Percentiles rank a stretch among this genome's conserved stretches.
These are phyloP conservation scores for Raffaelea ambrosiae DNA, from an alignment of 2,329 filamentous ascomycete genomes.

Conservation along the genomic window DNA sequence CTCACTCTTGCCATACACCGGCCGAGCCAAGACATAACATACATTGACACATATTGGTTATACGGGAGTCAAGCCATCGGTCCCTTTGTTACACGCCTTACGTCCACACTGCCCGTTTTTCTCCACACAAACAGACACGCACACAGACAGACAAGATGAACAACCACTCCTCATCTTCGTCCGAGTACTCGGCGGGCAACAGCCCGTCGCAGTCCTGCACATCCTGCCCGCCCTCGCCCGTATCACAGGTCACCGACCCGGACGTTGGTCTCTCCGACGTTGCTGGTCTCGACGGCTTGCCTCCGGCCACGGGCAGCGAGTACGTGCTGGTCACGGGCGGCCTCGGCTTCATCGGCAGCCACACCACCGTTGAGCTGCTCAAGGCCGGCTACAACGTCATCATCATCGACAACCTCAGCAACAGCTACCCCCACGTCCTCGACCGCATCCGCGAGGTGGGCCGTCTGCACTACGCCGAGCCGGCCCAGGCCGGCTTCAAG, in stretches of 20 bases:
- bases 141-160: neutral
- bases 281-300: neutral
- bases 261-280: neutral
- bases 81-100: too few relatives aligned
- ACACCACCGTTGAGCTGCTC: constrained; percentile 4
- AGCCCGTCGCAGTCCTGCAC: neutral
- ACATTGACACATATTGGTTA: too few relatives aligned
- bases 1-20: too few relatives aligned
- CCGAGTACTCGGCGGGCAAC: constrained; percentile 3
- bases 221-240: constrained; percentile 1
- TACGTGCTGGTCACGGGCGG: constrained; percentile 6
- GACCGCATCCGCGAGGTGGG: constrained; percentile 19
- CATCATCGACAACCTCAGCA: constrained; percentile 35
- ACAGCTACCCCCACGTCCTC: constrained; percentile 28
- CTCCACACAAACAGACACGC: too few relatives aligned
- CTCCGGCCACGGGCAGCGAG: neutral
- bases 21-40: too few relatives aligned
- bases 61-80: too few relatives aligned
- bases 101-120: too few relatives aligned
- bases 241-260: neutral
- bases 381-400: constrained; percentile 24
- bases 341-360: constrained; percentile 5
- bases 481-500: constrained; percentile 9
- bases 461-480: constrained; percentile 17
- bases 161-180: constrained; percentile 1